Conservation (phyloP, 441 rosid genomes). For the Arabidopsis hybrid region DNA sequence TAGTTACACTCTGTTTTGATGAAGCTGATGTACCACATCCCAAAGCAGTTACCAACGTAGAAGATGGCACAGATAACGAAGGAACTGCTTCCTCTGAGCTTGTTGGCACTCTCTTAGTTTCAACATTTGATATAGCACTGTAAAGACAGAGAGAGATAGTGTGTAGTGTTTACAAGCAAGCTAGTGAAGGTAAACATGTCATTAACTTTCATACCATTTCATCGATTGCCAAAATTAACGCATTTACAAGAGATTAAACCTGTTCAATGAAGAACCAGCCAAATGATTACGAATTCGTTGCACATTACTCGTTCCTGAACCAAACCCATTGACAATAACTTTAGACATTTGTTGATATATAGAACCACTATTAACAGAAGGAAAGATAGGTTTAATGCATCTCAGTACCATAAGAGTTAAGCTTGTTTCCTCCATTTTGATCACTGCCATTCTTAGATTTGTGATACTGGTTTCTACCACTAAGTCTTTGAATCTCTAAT, state of each 20-base stretch:
- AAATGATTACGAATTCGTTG: constrained; percentile 57
- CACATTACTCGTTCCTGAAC: constrained; percentile 62
- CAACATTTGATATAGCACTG: constrained; percentile 60
- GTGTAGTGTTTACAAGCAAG: background rate
- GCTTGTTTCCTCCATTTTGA: constrained; percentile 59
- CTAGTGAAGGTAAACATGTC: background rate
- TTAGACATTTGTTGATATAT: constrained; percentile 8
- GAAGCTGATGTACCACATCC: constrained; percentile 44
- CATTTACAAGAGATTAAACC: constrained; percentile 1
- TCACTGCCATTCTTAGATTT: background rate
- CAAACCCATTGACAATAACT: constrained; percentile 8
- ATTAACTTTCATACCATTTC: constrained; percentile 9
- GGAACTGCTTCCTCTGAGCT: constrained; percentile 55
- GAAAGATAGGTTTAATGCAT: constrained; percentile 6
- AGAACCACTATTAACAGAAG: background rate
- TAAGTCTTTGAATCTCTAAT: background rate
- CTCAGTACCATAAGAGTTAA: constrained; percentile 58
- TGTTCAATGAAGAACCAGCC: constrained; percentile 49
- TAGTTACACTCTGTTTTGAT: constrained; percentile 51
- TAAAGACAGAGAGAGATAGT: constrained; percentile 31
- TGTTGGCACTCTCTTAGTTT: constrained; percentile 50
- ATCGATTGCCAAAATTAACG: background rate
- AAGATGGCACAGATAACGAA: constrained; percentile 54
- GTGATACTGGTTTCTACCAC: constrained; percentile 4
- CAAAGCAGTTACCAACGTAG: constrained; percentile 75